Conservation (phyloP, 2,329 filamentous ascomycete species). For the Sporothrix dimorphospora region DNA sequence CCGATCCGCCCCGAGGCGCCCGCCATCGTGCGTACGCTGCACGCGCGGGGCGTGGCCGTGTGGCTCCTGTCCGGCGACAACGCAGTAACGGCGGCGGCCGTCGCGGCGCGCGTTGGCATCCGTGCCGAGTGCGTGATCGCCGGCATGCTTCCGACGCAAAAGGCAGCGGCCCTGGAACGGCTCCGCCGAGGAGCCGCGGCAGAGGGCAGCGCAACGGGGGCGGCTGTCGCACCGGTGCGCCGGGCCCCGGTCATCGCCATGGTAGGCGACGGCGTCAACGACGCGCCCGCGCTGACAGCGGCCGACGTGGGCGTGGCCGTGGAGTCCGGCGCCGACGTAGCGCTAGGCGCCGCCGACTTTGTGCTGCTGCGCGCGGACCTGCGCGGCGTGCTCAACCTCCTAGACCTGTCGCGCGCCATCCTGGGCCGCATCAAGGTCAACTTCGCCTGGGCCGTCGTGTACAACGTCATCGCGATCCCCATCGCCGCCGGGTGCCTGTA, state of each 20-base stretch:
- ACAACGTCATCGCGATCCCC: slow-evolving; percentile 78
- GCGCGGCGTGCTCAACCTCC: slow-evolving; percentile 69
- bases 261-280: slow-evolving; percentile 89
- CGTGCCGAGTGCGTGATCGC: slow-evolving; percentile 75
- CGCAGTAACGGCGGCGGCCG: slow-evolving; percentile 74
- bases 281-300: slow-evolving; percentile 77
- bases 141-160: slow-evolving; percentile 82
- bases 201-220: too few species aligned
- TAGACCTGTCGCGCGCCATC: slow-evolving; percentile 70
- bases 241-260: slow-evolving; percentile 68
- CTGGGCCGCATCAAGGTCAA: slow-evolving; percentile 82
- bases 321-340: slow-evolving; percentile 81
- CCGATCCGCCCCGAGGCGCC: slow-evolving; percentile 75
- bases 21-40: slow-evolving; percentile 66
- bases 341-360: slow-evolving; percentile 79
- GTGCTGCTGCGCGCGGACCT: slow-evolving; percentile 74
- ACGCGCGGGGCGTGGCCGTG: slow-evolving; percentile 68
- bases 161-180: slow-evolving; percentile 68
- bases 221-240: too few species aligned
- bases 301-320: slow-evolving; percentile 86
- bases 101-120: slow-evolving; percentile 77
- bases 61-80: slow-evolving; percentile 97
- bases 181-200: too few species aligned
- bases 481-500: slow-evolving; percentile 83
- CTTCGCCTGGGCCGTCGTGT: slow-evolving; percentile 82